phyloP scores from a whole-genome alignment of 305 asterid genomes.

The Fraxinus sp. region DNA sequence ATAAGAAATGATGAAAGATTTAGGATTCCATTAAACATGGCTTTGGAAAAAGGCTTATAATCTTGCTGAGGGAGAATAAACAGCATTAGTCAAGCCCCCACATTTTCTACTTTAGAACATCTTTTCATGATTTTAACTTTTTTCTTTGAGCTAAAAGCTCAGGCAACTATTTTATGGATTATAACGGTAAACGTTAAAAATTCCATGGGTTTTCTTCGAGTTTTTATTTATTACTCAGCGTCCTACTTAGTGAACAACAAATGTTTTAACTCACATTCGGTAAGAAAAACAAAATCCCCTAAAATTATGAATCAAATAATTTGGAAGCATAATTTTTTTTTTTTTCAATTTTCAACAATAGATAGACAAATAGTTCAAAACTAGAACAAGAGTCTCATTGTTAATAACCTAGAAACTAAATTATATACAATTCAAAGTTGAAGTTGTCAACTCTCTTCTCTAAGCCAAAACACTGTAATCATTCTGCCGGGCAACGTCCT shows the following conservation, averaged over 20 bases:
- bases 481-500: constrained; percentile 53
- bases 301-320: background rate
- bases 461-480: constrained; percentile 45
- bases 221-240: background rate
- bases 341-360: background rate
- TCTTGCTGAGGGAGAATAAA: background rate
- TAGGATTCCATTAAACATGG: background rate
- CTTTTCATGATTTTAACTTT: background rate
- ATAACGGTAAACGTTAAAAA: background rate
- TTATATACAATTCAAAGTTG: background rate
- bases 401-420: constrained; percentile 16
- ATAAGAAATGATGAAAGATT: background rate
- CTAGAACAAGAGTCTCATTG: constrained; percentile 13
- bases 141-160: background rate
- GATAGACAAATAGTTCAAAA: background rate
- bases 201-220: background rate
- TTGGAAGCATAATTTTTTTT: background rate
- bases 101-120: background rate
- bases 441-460: constrained; percentile 20
- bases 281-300: background rate
- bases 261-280: background rate
- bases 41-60: too few relatives aligned
- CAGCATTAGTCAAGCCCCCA: constrained; percentile 5
- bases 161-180: background rate
- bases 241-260: background rate